Conservation (phyloP, 1,284 basidiomycete genomes). For the Ceratobasidium sp. region DNA sequence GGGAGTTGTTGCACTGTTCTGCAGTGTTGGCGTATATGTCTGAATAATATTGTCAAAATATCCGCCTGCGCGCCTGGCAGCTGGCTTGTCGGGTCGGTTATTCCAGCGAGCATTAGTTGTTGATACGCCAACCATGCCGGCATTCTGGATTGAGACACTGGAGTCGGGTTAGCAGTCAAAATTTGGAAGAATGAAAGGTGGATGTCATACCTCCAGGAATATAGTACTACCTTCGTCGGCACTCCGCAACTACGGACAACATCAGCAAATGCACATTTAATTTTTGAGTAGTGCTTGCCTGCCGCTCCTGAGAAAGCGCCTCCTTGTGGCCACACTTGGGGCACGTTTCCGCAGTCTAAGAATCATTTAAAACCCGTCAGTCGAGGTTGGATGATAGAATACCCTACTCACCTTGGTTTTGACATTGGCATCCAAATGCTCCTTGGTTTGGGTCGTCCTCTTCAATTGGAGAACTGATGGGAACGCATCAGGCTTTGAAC, state of each 20-base stretch:
- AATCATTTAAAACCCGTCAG: conserved; percentile 28
- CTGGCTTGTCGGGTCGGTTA: not conserved
- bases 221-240: conserved; percentile 92
- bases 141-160: conserved; percentile 63
- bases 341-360: conserved; percentile 89
- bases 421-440: conserved; percentile 75
- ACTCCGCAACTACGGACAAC: conserved; percentile 70
- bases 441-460: conserved; percentile 88
- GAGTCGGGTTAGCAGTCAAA: conserved; percentile 45
- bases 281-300: conserved; percentile 55
- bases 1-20: conserved; percentile 86
- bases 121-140: conserved; percentile 78
- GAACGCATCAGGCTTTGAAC: conserved; percentile 92
- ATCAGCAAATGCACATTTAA: not conserved
- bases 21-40: conserved; percentile 84
- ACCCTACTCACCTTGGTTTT: conserved; percentile 67
- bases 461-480: conserved; percentile 88
- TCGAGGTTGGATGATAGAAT: conserved; percentile 28
- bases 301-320: conserved; percentile 78
- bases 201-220: conserved; percentile 54
- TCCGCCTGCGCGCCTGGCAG: not conserved
- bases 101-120: conserved; percentile 58
- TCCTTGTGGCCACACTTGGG: conserved; percentile 86
- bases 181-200: conserved; percentile 58
- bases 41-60: conserved; percentile 47